A percentile compares a stretch with the other conserved stretches of the same genome.
phyloP scores from a whole-genome alignment of 1,284 basidiomycete genomes.

The Ceratobasidium papillatum region DNA sequence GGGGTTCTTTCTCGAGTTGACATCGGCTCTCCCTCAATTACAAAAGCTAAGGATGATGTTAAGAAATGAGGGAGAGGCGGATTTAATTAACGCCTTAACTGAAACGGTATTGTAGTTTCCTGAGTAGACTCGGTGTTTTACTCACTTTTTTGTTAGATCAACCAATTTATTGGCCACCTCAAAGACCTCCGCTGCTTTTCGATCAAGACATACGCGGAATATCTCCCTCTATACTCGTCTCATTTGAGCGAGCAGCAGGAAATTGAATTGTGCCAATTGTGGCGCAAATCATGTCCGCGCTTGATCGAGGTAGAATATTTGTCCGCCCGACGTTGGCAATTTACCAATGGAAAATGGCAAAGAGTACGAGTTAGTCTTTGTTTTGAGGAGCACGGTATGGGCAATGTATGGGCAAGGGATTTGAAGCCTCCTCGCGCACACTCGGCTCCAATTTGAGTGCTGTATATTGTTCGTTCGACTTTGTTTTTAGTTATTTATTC shows the following conservation, averaged over 20 bases:
- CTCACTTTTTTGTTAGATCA: background rate
- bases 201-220: slow-evolving; percentile 12
- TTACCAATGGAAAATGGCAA: slow-evolving; percentile 1
- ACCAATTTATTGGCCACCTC: slow-evolving; percentile 12
- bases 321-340: slow-evolving; percentile 14
- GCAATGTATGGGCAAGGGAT: slow-evolving; percentile 6
- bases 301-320: slow-evolving; percentile 25
- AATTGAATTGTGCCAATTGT: slow-evolving; percentile 9
- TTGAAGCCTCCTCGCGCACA: slow-evolving; percentile 22
- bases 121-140: background rate
- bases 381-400: background rate
- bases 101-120: slow-evolving; percentile 1
- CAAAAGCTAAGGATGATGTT: slow-evolving; percentile 15
- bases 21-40: slow-evolving; percentile 20
- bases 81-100: slow-evolving; percentile 18
- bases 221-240: slow-evolving; percentile 2
- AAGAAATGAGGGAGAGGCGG: slow-evolving; percentile 22
- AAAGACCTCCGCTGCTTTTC: slow-evolving; percentile 30
- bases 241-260: slow-evolving; percentile 17
- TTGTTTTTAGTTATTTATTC: slow-evolving; percentile 14
- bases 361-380: background rate
- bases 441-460: slow-evolving; percentile 18
- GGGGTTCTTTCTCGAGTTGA: slow-evolving; percentile 33
- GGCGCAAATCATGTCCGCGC: slow-evolving; percentile 22
- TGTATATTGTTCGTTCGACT: slow-evolving; percentile 5